Base-by-base conservation (phyloP, 371 early-diverging fungal species). In the Funneliformis caledonium region DNA sequence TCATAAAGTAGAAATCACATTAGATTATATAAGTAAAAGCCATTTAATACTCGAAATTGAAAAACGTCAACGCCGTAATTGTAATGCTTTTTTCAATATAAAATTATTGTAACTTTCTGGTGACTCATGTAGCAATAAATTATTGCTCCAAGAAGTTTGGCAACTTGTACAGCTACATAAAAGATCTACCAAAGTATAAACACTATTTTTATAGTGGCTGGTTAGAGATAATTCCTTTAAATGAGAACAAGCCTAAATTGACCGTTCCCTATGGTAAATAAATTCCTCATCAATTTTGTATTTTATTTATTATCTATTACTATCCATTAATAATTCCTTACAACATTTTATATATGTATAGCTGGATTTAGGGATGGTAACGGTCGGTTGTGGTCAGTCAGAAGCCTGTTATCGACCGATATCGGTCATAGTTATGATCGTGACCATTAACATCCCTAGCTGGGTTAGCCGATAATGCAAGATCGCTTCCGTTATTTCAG, bases 41-140 rank as follows among this genome's bases (percentile, higher is more conserved):
- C n/a, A 19, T 16, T 10, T 19, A 9, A 65, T 33, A 33, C 11
- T 11, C 9, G 37, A 65, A 33, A 19, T 19, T 19, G n/a, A 19
- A 16, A 73, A 3, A 94, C 91, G 85, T 95, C 91, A 3, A 87
- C 95, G 56, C 95, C 95, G n/a, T n/a, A n/a, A n/a, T n/a, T n/a
- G n/a, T n/a, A n/a, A n/a, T n/a, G n/a, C n/a, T n/a, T n/a, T 81
- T 87, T 88, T 1, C 91, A 90, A 3, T 86, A 84, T 0, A 95
- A 95, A 16, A 95, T 81, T 76, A 91, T 88, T 76, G 91, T 87
- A 19, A 96, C 95, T 97, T 22, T 90, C 92, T 50, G 85, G 82
- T 42, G 93, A 91, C 94, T 0, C 93, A 94, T 7, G 96, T 95
- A 2, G 94, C 96, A 84, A 97, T 95, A 9, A 96, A 96, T 11